Conservation (phyloP, 2,329 filamentous ascomycete species). For the Aspergillus puulaauensis region DNA sequence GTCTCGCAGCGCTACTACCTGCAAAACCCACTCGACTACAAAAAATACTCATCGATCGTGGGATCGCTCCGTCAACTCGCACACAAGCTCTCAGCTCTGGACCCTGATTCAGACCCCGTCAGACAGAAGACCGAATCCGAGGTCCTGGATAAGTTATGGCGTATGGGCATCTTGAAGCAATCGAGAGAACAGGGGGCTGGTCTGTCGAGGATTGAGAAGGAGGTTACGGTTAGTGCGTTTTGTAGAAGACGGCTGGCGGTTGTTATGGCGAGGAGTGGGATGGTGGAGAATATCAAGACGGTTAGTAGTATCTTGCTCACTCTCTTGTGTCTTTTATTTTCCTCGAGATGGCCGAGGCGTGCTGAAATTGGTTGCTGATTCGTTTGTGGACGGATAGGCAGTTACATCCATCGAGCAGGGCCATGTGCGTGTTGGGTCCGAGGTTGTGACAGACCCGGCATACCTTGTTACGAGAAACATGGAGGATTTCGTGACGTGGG, state of each 20-base stretch:
- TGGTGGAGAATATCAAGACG: conserved; percentile 87
- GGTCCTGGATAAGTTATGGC: conserved; percentile 85
- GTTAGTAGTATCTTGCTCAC: conserved; percentile 42
- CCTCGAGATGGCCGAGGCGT: not conserved
- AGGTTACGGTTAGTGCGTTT: conserved; percentile 85
- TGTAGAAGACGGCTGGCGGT: conserved; percentile 81
- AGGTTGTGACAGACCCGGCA: conserved; percentile 85
- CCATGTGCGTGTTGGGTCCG: conserved; percentile 86
- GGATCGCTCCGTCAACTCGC: conserved; percentile 86
- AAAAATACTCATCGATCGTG: conserved; percentile 64
- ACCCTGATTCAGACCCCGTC: conserved; percentile 72
- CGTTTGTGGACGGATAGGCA: conserved; percentile 31
- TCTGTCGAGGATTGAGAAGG: conserved; percentile 72
- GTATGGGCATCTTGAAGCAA: conserved; percentile 80
- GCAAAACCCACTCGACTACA: conserved; percentile 84
- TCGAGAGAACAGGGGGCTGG: conserved; percentile 74
- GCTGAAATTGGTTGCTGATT: not conserved
- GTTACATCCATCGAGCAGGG: conserved; percentile 87
- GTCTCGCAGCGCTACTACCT: conserved; percentile 87
- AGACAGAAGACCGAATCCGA: conserved; percentile 83
- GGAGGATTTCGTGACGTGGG: conserved; percentile 97
- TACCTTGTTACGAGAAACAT: conserved; percentile 85
- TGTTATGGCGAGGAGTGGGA: conserved; percentile 83
- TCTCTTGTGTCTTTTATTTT: conserved; percentile 6
- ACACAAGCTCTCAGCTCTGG: conserved; percentile 78